These are phyloP conservation scores for Epichloe sibirici DNA, from an alignment of 2,329 filamentous ascomycete species.

Conservation along the genomic window DNA sequence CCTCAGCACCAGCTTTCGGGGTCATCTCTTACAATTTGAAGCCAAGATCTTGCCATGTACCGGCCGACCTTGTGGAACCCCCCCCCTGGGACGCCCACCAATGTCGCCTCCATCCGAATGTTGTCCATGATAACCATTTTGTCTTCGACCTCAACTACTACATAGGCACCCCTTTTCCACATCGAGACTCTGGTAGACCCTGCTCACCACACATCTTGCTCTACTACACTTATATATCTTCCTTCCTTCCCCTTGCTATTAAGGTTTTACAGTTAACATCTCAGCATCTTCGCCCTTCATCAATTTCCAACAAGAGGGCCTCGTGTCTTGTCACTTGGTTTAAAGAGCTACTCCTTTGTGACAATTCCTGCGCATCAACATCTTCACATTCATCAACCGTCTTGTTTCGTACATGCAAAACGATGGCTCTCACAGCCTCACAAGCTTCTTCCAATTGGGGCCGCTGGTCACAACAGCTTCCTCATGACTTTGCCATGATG, in stretches of 20 bases:
- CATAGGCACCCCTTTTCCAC: constrained; percentile 4
- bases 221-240: constrained; percentile 4
- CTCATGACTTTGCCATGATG: constrained; percentile 36
- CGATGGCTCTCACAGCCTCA: constrained; percentile 37
- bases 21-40: constrained; percentile 2
- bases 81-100: neutral
- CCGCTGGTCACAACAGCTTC: constrained; percentile 40
- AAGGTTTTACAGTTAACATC: neutral
- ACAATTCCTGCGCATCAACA: neutral
- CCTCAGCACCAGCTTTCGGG: constrained; percentile 4
- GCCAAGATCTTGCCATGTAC: constrained; percentile 8
- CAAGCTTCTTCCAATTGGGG: constrained; percentile 37
- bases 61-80: constrained; percentile 1
- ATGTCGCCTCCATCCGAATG: constrained; percentile 1
- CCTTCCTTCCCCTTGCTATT: neutral
- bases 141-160: constrained; percentile 2
- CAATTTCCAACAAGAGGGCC: neutral
- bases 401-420: constrained; percentile 1
- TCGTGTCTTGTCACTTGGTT: neutral
- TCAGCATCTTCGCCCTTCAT: neutral
- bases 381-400: neutral
- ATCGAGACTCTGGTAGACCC: neutral
- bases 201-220: neutral
- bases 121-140: constrained; percentile 1
- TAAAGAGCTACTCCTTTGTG: too few relatives aligned